Percentiles rank a stretch among this genome's conserved stretches.
These are phyloP conservation scores for Elongisporangium undulatum DNA, from an alignment of 352 stramenopile species.

Conservation along the genomic window DNA sequence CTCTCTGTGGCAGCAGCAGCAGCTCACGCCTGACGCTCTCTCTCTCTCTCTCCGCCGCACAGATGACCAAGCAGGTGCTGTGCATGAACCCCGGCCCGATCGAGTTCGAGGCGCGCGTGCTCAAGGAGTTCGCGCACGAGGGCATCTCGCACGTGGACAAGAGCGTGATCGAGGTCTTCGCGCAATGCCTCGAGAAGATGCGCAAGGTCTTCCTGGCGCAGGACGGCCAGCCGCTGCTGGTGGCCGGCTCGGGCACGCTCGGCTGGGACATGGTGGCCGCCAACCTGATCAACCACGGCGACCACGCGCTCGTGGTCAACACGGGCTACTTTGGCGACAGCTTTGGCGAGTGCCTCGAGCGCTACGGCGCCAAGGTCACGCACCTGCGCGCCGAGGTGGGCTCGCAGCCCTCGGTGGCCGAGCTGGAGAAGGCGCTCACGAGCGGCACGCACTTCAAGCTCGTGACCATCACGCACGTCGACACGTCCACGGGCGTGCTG, in stretches of 20 bases:
- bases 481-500: conserved; percentile 72
- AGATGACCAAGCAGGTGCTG: conserved; percentile 71
- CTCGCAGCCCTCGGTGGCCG: conserved; percentile 38
- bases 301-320: conserved; percentile 70
- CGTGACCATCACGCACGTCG: conserved; percentile 74
- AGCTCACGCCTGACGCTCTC: not conserved
- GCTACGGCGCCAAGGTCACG: conserved; percentile 62
- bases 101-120: conserved; percentile 74
- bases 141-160: conserved; percentile 82
- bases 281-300: conserved; percentile 59
- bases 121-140: conserved; percentile 62
- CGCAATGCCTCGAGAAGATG: conserved; percentile 77
- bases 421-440: conserved; percentile 38
- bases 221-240: conserved; percentile 66
- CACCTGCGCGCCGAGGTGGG: conserved; percentile 58
- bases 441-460: conserved; percentile 46
- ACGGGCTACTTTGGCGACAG: conserved; percentile 79
- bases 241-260: conserved; percentile 61
- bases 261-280: conserved; percentile 83
- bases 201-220: conserved; percentile 69
- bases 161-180: conserved; percentile 70
- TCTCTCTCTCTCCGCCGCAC: not conserved
- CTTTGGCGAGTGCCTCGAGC: conserved; percentile 58
- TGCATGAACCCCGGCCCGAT: conserved; percentile 84
- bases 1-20: not conserved